A percentile compares a stretch with the other conserved stretches of the same genome.
phyloP scores from a whole-genome alignment of 805 yeast species.

The Hanseniaspora valbyensis region DNA sequence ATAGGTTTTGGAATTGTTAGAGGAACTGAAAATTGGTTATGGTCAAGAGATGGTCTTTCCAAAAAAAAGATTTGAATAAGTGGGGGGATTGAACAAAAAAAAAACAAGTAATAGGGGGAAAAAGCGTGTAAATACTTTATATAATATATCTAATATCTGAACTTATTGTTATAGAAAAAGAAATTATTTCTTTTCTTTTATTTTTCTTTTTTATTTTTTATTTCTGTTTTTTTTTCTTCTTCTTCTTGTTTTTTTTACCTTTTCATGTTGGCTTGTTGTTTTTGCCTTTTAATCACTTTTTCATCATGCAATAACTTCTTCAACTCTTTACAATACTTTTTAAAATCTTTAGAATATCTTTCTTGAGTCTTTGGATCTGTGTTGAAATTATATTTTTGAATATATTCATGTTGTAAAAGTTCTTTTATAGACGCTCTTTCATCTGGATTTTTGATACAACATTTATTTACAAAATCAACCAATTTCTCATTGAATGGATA shows the following conservation, averaged over 20 bases:
- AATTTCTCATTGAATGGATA: conserved; percentile 21
- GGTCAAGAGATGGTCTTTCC: conserved; percentile 37
- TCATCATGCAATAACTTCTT: conserved; percentile 27
- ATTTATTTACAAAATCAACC: conserved; percentile 53
- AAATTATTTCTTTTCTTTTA: no score
- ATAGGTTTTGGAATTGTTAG: conserved; percentile 49
- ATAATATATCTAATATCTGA: no score
- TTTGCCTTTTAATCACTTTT: conserved; percentile 27
- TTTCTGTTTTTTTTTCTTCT: not conserved
- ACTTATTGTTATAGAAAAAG: no score
- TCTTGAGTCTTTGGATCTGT: conserved; percentile 23
- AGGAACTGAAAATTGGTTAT: conserved; percentile 52
- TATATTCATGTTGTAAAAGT: conserved; percentile 36
- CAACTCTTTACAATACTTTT: conserved; percentile 35
- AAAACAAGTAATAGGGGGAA: no score
- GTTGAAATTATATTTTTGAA: conserved; percentile 27
- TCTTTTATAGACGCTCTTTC: conserved; percentile 66
- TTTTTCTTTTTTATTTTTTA: no score
- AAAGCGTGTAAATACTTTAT: no score
- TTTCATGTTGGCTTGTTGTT: conserved; percentile 19
- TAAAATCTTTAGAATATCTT: conserved; percentile 25
- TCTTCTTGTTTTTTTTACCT: not conserved
- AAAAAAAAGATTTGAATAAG: no score
- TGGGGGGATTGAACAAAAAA: no score
- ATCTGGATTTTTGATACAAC: conserved; percentile 59